Percentiles rank a stretch among this genome's conserved stretches.
Evolutionary conservation across 805 yeast species (phyloP).

Genomic region (Wickerhamiella brachini): DNA sequence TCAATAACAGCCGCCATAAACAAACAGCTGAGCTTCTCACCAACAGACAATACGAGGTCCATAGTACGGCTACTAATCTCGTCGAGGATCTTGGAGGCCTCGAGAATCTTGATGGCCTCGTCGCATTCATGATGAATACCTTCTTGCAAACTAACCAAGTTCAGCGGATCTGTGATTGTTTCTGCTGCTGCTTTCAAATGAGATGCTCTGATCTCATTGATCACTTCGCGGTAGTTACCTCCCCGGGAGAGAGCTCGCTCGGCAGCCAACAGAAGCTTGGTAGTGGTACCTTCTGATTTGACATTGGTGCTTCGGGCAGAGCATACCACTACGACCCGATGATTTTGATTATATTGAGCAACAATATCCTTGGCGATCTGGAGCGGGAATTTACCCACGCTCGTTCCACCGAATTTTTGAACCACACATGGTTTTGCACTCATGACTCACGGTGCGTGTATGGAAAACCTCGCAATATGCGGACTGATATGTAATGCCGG

Average conservation of each 20-base stretch:
- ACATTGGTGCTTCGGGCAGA: slow-evolving; percentile 87
- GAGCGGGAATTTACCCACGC: slow-evolving; percentile 87
- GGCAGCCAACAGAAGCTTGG: slow-evolving; percentile 71
- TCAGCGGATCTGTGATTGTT: slow-evolving; percentile 31
- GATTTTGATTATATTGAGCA: slow-evolving; percentile 35
- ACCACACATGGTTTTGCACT: slow-evolving; percentile 43
- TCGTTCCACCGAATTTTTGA: slow-evolving; percentile 95
- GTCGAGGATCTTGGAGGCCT: slow-evolving; percentile 83
- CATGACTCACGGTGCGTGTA: not conserved
- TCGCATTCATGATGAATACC: slow-evolving; percentile 55
- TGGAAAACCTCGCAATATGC: not conserved
- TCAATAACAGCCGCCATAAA: slow-evolving; percentile 78
- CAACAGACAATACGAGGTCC: slow-evolving; percentile 83
- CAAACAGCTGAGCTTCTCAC: slow-evolving; percentile 83
- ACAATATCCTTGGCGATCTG: slow-evolving; percentile 78
- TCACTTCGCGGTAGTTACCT: slow-evolving; percentile 34
- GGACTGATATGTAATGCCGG: not conserved
- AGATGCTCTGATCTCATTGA: slow-evolving; percentile 61
- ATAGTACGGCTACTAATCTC: slow-evolving; percentile 80
- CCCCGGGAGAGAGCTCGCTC: slow-evolving; percentile 32
- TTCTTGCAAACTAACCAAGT: slow-evolving; percentile 40
- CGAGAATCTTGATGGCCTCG: slow-evolving; percentile 52
- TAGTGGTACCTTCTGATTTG: slow-evolving; percentile 91
- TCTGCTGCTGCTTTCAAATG: slow-evolving; percentile 60
- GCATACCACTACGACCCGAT: slow-evolving; percentile 84